A percentile compares a stretch with the other conserved stretches of the same genome.
These are phyloP conservation scores for Chaetomiaceae sp. DNA, from an alignment of 2,329 filamentous ascomycete species.

Conservation along the genomic window DNA sequence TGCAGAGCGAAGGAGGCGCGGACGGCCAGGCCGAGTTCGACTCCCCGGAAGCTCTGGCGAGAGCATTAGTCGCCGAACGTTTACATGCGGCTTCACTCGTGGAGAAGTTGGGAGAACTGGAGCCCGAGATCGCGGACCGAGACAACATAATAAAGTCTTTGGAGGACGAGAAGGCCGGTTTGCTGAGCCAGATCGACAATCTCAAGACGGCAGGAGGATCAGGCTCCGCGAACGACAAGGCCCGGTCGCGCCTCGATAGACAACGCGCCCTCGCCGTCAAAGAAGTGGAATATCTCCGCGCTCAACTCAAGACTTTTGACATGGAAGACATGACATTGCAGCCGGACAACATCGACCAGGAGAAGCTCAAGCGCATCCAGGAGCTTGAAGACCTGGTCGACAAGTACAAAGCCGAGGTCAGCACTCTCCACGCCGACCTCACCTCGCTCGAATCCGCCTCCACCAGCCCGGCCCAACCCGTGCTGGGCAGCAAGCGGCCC, in stretches of 20 bases:
- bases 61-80: slow-evolving; percentile 75
- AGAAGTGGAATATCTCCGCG: slow-evolving; percentile 89
- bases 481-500: slow-evolving; percentile 56
- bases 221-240: slow-evolving; percentile 52
- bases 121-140: slow-evolving; percentile 71
- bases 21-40: slow-evolving; percentile 68
- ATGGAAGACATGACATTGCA: slow-evolving; percentile 83
- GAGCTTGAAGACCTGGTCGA: slow-evolving; percentile 84
- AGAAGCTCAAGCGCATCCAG: slow-evolving; percentile 66
- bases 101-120: slow-evolving; percentile 70
- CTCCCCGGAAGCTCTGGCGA: slow-evolving; percentile 79
- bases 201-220: slow-evolving; percentile 48
- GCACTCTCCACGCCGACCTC: slow-evolving; percentile 68
- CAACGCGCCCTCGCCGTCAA: slow-evolving; percentile 81
- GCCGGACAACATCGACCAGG: slow-evolving; percentile 69
- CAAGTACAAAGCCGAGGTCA: slow-evolving; percentile 75
- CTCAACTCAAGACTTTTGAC: slow-evolving; percentile 83
- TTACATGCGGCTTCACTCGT: slow-evolving; percentile 73
- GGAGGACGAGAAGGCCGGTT: slow-evolving; percentile 59
- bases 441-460: slow-evolving; percentile 50
- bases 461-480: slow-evolving; percentile 30
- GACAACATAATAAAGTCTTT: slow-evolving; percentile 68
- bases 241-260: slow-evolving; percentile 70
- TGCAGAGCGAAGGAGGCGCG: slow-evolving; percentile 60
- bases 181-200: slow-evolving; percentile 66